phyloP scores from a whole-genome alignment of 495 filamentous ascomycete species.

The Stereocaulon alpinum region DNA sequence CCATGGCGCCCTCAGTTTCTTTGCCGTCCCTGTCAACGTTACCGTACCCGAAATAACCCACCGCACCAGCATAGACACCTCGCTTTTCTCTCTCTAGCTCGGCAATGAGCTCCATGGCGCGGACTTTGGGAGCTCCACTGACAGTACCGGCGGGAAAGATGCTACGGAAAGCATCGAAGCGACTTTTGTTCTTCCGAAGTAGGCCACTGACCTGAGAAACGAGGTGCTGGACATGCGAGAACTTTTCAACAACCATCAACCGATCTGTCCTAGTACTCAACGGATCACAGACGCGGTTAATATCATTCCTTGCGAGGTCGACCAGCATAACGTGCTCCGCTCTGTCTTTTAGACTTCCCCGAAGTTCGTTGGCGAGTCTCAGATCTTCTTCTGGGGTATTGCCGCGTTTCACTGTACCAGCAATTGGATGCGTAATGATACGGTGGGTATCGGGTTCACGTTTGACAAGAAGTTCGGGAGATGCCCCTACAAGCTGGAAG shows the following conservation, averaged over 20 bases:
- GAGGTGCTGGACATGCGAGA: slow-evolving; percentile 94
- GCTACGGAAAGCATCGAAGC: slow-evolving; percentile 90
- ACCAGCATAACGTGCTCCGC: slow-evolving; percentile 99
- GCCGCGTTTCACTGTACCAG: slow-evolving; percentile 85
- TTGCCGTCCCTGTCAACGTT: slow-evolving; percentile 36
- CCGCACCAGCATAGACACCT: slow-evolving; percentile 93
- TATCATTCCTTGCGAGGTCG: slow-evolving; percentile 92
- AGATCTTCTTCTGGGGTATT: slow-evolving; percentile 71
- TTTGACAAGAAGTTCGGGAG: slow-evolving; percentile 88
- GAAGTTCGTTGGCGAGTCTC: slow-evolving; percentile 64
- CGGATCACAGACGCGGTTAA: slow-evolving; percentile 93
- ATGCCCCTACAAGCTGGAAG: slow-evolving; percentile 93
- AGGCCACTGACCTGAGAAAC: slow-evolving; percentile 90
- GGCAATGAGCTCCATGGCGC: slow-evolving; percentile 93
- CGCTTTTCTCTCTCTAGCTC: slow-evolving; percentile 89
- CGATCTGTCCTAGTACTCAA: slow-evolving; percentile 77
- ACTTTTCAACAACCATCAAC: slow-evolving; percentile 91
- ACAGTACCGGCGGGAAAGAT: slow-evolving; percentile 97
- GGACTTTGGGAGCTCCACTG: slow-evolving; percentile 87
- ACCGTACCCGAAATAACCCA: slow-evolving; percentile 80
- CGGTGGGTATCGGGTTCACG: slow-evolving; percentile 57
- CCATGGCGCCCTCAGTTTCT: slow-evolving; percentile 73
- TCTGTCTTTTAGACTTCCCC: slow-evolving; percentile 77
- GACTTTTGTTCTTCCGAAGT: slow-evolving; percentile 67
- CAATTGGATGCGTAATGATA: slow-evolving; percentile 95